Evolutionary conservation across 1,284 basidiomycete genomes (phyloP).

Genomic region (Neolentinus lepideus): DNA sequence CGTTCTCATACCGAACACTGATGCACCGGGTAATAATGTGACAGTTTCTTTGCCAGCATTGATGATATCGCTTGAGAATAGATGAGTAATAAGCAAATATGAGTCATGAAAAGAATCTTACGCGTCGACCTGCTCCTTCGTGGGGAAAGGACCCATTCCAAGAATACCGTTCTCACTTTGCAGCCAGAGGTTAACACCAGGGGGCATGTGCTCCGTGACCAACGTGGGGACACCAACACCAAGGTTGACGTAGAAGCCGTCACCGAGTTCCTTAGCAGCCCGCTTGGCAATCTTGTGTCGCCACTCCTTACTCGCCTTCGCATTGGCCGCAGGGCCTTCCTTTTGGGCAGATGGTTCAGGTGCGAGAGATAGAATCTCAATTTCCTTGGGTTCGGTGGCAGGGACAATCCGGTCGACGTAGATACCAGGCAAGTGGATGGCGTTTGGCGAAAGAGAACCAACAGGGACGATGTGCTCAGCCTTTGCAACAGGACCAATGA

Average conservation of each 20-base stretch:
- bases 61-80: slow-evolving; percentile 66
- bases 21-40: slow-evolving; percentile 85
- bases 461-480: slow-evolving; percentile 89
- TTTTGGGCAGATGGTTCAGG: slow-evolving; percentile 21
- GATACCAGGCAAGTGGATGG: slow-evolving; percentile 81
- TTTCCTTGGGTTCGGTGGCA: slow-evolving; percentile 69
- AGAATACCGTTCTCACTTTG: slow-evolving; percentile 95
- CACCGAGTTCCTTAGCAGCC: slow-evolving; percentile 83
- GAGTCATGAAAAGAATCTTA: slow-evolving; percentile 33
- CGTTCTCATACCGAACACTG: slow-evolving; percentile 68
- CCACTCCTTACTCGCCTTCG: slow-evolving; percentile 39
- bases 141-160: slow-evolving; percentile 93
- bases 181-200: slow-evolving; percentile 77
- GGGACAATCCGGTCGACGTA: slow-evolving; percentile 84
- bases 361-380: slow-evolving; percentile 72
- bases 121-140: slow-evolving; percentile 79
- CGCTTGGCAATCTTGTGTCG: slow-evolving; percentile 77
- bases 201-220: slow-evolving; percentile 55
- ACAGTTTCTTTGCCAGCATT: slow-evolving; percentile 96
- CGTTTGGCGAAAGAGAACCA: slow-evolving; percentile 76
- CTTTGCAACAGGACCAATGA: slow-evolving; percentile 23
- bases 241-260: slow-evolving; percentile 70
- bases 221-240: slow-evolving; percentile 83
- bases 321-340: slow-evolving; percentile 20
- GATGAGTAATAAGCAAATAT: neutral